Conservation (phyloP, 352 stramenopile species). For the Thraustochytrium striatum region DNA sequence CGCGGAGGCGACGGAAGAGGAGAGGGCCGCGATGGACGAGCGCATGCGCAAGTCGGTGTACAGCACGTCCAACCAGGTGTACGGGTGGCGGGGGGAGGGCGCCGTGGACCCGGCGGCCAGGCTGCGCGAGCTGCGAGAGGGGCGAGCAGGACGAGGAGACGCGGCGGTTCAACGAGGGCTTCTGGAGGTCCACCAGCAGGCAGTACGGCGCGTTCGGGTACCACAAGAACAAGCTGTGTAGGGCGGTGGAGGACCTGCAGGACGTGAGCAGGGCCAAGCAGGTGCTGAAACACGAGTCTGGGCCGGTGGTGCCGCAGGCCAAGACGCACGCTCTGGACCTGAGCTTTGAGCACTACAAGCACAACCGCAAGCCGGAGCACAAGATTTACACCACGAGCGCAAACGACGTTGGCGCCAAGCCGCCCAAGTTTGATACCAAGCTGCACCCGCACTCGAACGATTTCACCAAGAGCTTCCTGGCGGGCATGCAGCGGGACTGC, state of each 20-base stretch:
- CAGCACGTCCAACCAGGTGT: neutral
- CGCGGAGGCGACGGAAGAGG: neutral
- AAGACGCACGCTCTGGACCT: neutral
- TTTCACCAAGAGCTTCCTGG: conserved; percentile 35
- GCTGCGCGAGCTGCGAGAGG: neutral
- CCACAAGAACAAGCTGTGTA: conserved; percentile 33
- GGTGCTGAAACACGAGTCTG: neutral
- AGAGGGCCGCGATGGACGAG: neutral
- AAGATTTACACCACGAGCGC: conserved; percentile 36
- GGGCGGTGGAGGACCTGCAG: conserved; percentile 21
- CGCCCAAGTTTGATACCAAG: conserved; percentile 26
- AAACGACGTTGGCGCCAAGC: conserved; percentile 39
- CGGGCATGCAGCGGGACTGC: conserved; percentile 44
- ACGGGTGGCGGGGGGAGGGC: neutral
- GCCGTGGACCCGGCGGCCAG: neutral
- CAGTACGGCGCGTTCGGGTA: conserved; percentile 34
- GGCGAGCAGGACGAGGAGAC: conserved; percentile 9
- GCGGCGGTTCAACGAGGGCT: neutral
- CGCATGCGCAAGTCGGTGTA: neutral
- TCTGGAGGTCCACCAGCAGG: conserved; percentile 22
- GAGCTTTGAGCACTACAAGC: conserved; percentile 3
- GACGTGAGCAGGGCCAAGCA: conserved; percentile 19
- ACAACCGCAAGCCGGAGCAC: conserved; percentile 19
- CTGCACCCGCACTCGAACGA: conserved; percentile 36
- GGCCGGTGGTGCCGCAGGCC: neutral